phyloP scores from a whole-genome alignment of 192 early-diverging fungal species.

The Coemansia sp. region DNA sequence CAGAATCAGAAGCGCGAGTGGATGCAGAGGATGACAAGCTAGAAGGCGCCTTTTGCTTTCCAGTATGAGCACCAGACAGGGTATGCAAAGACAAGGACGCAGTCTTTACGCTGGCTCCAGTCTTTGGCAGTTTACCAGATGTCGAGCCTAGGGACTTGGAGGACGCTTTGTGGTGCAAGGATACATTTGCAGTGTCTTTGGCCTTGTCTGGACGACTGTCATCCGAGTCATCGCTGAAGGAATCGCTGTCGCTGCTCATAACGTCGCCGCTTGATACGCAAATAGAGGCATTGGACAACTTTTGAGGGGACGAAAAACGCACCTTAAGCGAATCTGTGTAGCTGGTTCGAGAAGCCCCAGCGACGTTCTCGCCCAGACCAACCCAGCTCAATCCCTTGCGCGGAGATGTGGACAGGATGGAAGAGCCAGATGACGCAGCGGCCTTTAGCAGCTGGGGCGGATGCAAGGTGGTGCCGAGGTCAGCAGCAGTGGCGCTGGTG shows the following conservation, averaged over 20 bases:
- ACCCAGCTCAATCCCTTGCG: conserved; percentile 30
- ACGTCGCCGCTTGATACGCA: conserved; percentile 2
- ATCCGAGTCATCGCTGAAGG: conserved; percentile 5
- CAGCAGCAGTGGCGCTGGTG: conserved; percentile 13
- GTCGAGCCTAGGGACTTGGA: no score
- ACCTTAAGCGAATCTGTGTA: conserved; percentile 46
- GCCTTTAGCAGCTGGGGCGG: no score
- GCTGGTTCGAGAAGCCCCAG: conserved; percentile 9
- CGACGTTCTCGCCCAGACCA: conserved; percentile 28
- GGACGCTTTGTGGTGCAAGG: background rate
- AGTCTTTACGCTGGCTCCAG: no score
- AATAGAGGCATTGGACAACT: conserved; percentile 1
- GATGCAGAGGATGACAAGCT: no score
- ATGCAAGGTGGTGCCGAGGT: background rate
- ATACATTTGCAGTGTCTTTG: background rate
- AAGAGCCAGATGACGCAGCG: background rate
- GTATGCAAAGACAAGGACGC: no score
- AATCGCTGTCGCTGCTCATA: conserved; percentile 16
- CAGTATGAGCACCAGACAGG: no score
- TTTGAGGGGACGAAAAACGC: conserved; percentile 32
- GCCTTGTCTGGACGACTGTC: background rate
- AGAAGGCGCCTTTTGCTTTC: no score
- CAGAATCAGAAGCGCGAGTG: no score
- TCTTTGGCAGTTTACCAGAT: no score
- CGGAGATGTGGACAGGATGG: conserved; percentile 8